These are phyloP conservation scores for Juncus inflexus DNA, from an alignment of 176 grass and related monocot genomes.

Conservation along the genomic window DNA sequence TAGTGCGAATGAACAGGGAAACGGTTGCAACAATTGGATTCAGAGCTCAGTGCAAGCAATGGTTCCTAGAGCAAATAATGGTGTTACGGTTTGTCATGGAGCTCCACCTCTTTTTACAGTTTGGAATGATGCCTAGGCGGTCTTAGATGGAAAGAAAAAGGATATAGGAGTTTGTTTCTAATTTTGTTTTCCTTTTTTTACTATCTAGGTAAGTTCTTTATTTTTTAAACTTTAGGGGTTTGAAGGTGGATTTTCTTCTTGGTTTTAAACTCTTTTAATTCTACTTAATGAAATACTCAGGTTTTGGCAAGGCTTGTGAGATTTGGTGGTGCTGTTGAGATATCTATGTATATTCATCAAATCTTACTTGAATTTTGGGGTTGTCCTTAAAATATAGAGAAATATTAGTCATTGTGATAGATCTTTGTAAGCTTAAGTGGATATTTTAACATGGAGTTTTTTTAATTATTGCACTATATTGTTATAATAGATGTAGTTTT, in stretches of 20 bases:
- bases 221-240: neutral
- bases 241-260: conserved; percentile 17
- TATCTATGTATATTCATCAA: conserved; percentile 9
- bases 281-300: conserved; percentile 16
- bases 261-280: neutral
- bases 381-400: neutral
- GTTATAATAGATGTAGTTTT: conserved; percentile 4
- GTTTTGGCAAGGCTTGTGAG: conserved; percentile 21
- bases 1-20: conserved; percentile 28
- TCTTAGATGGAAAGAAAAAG: neutral
- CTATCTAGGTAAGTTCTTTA: conserved; percentile 10
- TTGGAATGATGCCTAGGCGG: conserved; percentile 43
- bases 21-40: conserved; percentile 35
- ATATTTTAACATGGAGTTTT: too few relatives aligned
- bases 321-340: conserved; percentile 18
- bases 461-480: neutral
- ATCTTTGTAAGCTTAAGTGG: too few relatives aligned
- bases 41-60: conserved; percentile 20
- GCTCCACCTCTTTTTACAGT: conserved; percentile 39
- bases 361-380: conserved; percentile 30
- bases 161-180: conserved; percentile 15
- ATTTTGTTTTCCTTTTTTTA: conserved; percentile 5
- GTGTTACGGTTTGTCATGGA: conserved; percentile 52
- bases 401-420: too few relatives aligned
- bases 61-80: conserved; percentile 11